phyloP scores from a whole-genome alignment of 129 eudicot species.

The Sambucus nigra region DNA sequence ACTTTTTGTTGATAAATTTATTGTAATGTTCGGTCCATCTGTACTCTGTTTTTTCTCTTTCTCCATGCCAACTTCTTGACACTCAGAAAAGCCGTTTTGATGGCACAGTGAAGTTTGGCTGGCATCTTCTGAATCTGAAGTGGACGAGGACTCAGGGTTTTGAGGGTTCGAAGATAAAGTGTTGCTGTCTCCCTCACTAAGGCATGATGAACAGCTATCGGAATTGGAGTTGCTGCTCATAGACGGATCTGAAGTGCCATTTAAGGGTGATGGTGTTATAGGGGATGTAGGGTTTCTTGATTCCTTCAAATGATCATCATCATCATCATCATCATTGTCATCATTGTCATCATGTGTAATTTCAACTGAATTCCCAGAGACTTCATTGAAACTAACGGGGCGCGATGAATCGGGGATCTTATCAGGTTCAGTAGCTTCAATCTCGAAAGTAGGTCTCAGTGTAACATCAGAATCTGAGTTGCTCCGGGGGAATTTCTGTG shows the following conservation, averaged over 20 bases:
- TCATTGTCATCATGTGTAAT: slow-evolving; percentile 21
- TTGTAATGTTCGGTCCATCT: slow-evolving; percentile 21
- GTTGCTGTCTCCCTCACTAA: slow-evolving; percentile 76
- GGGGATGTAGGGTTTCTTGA: slow-evolving; percentile 8
- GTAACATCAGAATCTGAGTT: slow-evolving; percentile 57
- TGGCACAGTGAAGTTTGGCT: slow-evolving; percentile 22
- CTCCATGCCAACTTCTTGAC: slow-evolving; percentile 13
- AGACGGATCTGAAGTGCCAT: slow-evolving; percentile 32
- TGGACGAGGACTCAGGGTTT: slow-evolving; percentile 51
- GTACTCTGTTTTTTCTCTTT: slow-evolving; percentile 12
- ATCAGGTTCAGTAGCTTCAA: slow-evolving; percentile 24
- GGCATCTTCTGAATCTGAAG: slow-evolving; percentile 76
- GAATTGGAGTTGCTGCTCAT: slow-evolving; percentile 51
- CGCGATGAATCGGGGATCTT: slow-evolving; percentile 21
- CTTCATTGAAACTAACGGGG: slow-evolving; percentile 16
- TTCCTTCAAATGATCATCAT: slow-evolving; percentile 23
- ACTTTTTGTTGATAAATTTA: slow-evolving; percentile 16
- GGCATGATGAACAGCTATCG: slow-evolving; percentile 84
- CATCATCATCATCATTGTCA: no score
- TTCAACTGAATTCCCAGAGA: slow-evolving; percentile 13
- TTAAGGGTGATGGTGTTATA: slow-evolving; percentile 19
- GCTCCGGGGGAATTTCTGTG: slow-evolving; percentile 44
- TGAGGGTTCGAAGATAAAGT: slow-evolving; percentile 46
- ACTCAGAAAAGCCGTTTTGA: slow-evolving; percentile 26
- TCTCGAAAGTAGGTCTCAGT: slow-evolving; percentile 21